A percentile compares a stretch with the other conserved stretches of the same genome.
Conservation (phyloP, 805 yeast species). For the Candida gorgasii region DNA sequence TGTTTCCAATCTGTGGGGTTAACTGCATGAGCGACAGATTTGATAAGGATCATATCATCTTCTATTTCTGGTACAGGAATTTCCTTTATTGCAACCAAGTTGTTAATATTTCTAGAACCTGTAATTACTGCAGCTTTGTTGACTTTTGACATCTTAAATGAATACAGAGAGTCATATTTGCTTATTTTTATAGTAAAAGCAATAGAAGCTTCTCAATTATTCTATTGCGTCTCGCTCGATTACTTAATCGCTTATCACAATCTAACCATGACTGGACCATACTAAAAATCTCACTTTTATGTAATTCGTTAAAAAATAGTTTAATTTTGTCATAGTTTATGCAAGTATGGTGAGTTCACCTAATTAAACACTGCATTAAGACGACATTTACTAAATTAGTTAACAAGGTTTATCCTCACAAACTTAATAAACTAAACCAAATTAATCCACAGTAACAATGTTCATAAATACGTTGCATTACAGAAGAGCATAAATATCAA, state of each 20-base stretch:
- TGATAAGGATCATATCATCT: constrained; percentile 8
- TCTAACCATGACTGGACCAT: not conserved
- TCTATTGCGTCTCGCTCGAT: not conserved
- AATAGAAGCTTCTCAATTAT: not conserved
- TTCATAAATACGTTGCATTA: no score
- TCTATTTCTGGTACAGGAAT: constrained; percentile 6
- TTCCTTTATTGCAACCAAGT: constrained; percentile 6
- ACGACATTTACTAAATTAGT: not conserved
- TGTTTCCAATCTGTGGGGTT: constrained; percentile 26
- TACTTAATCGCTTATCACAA: not conserved
- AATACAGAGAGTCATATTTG: not conserved
- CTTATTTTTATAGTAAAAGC: not conserved
- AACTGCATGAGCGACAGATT: constrained; percentile 27
- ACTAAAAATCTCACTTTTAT: not conserved
- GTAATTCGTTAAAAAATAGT: not conserved
- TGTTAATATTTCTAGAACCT: constrained; percentile 8
- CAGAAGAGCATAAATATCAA: no score
- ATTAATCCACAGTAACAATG: no score
- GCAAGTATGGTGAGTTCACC: not conserved
- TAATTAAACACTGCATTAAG: not conserved
- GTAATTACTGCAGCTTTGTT: not conserved
- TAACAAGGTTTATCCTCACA: no score
- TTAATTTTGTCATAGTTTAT: not conserved
- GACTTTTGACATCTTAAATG: not conserved
- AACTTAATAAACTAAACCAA: no score